Evolutionary conservation across 352 stramenopile species (phyloP), one percentile per base, ranked within the genome.

Genomic region (Phytophthora boehmeriae): DNA sequence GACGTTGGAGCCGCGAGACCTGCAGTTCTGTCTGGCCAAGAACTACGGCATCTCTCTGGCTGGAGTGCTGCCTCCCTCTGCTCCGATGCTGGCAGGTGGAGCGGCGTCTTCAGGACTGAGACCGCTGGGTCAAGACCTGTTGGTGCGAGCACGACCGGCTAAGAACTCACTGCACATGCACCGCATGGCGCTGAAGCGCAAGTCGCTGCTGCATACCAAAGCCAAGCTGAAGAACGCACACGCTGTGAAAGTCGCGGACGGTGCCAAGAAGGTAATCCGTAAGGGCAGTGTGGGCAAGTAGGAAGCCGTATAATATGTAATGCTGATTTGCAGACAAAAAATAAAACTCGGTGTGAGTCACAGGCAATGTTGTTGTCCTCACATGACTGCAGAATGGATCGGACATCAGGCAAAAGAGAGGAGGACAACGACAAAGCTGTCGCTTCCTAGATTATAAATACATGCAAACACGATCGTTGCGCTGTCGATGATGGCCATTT

Each of bases 131-230:
- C 68, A 85, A 16, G 83, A 92, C 30, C 51, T 90, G 27, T 50
- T 86, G 19, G 68, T 89, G 45, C 77, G 83, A 8, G 55, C 82
- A 38, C 74, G 80, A 13, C 75, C 86, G 14, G 68, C 65, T 8
- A 92, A 92, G 60, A 92, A 80, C 58, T 95, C 84, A 50, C 57
- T 95, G 20, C 86, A 95, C 68, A 89, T 90, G 84, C 86, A 93
- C 58, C 79, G 86, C 36, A 71, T 95, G 32, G 80, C 84, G 35
- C 60, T 93, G 34, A 95, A 95, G 62, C 74, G 82, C 34, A 90
- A 92, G 63, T 78, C 80, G 20, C 48, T 86, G 30, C 66, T 81
- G 53, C 69, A 76, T 54, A 78, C 71, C n/a, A 80, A 84, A 50
- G 68, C 68, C 51, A 71, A 76, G 52, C 66, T 83, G n/a, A 88